Conservation (phyloP, 805 yeast genomes). For the Ogataea zsoltii region DNA sequence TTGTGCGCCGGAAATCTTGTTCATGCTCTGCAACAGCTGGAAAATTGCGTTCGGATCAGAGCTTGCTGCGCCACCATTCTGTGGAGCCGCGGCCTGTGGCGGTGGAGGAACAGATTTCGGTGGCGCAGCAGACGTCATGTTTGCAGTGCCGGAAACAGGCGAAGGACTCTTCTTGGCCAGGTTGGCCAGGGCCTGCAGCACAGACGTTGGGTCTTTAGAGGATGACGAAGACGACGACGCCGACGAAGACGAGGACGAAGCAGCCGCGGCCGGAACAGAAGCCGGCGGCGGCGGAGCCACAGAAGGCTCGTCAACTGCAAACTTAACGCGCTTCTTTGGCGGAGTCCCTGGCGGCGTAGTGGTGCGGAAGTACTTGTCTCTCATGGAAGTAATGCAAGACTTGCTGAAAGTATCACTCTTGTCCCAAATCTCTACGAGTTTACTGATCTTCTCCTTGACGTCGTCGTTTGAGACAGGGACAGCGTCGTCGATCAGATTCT, state of each 20-base stretch:
- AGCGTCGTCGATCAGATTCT: conserved; percentile 62
- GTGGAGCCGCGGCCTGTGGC: conserved; percentile 10
- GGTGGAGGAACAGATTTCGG: conserved; percentile 7
- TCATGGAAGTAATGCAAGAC: conserved; percentile 53
- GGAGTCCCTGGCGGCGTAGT: conserved; percentile 76
- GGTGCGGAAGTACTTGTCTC: conserved; percentile 59
- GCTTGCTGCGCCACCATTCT: conserved; percentile 16
- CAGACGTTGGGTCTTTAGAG: conserved; percentile 55
- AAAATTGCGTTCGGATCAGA: conserved; percentile 45
- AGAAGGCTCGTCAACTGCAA: conserved; percentile 23
- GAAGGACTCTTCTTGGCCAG: conserved; percentile 50
- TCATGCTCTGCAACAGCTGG: conserved; percentile 55
- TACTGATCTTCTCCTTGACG: conserved; percentile 72
- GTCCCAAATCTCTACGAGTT: conserved; percentile 91
- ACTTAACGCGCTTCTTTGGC: conserved; percentile 38
- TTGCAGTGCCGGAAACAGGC: conserved; percentile 34
- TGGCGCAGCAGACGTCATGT: conserved; percentile 31
- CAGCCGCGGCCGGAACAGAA: conserved; percentile 11
- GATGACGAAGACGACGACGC: conserved; percentile 19
- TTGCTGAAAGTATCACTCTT: conserved; percentile 75
- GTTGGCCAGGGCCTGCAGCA: conserved; percentile 69
- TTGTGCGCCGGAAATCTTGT: conserved; percentile 28
- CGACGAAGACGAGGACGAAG: conserved; percentile 21
- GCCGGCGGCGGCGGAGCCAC: conserved; percentile 7
- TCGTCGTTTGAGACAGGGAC: conserved; percentile 52